Evolutionary conservation across 1,284 basidiomycete genomes (phyloP), one percentile per base, ranked within the genome.

Genomic region (Naganishia sp.): DNA sequence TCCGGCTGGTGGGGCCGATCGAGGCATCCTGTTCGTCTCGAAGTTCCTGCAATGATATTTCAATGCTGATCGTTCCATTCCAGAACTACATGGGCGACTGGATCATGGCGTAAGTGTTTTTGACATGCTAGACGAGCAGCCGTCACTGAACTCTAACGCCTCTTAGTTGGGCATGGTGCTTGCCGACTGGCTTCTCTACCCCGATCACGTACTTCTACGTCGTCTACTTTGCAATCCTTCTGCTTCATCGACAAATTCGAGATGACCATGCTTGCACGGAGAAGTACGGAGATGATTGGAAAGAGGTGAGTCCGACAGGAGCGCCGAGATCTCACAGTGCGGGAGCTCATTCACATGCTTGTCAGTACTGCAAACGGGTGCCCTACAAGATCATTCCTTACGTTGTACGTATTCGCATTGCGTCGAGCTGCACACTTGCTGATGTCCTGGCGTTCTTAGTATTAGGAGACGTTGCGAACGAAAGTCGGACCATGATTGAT

Each of bases 1-100:
- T 90, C 90, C 11, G 96, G 96, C 11, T 99, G 95, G 96, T 99
- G 96, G 96, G 95, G 94, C 18, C 80, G 85, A 48, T 95, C 90
- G 1, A 86, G 92, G 55, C 96, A 99, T 80, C 96, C 96, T 31
- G 75, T 75, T 53, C 69, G 74, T 39, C 36, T 69, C n/a, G 36
- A 36, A 36, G 36, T 18, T 9, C n/a, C 9, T 5, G 36, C 25
- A 31, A 33, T 0, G 53, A n/a, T 18, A 7, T 31, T 7, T 16
- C 21, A 18, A 7, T 6, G 46, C 46, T 61, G 46, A 61, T 25
- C 7, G 15, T 3, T 28, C 28, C 21, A 28, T 13, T 6, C n/a
- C 23, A 75, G 18, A 95, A 94, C 75, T 94, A 94, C 78, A 78
- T 94, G 72, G 74, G 89, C 79, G 80, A 81, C 66, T 79, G 78